phyloP scores from a whole-genome alignment of 192 early-diverging fungal genomes.

The Backusella circina region DNA sequence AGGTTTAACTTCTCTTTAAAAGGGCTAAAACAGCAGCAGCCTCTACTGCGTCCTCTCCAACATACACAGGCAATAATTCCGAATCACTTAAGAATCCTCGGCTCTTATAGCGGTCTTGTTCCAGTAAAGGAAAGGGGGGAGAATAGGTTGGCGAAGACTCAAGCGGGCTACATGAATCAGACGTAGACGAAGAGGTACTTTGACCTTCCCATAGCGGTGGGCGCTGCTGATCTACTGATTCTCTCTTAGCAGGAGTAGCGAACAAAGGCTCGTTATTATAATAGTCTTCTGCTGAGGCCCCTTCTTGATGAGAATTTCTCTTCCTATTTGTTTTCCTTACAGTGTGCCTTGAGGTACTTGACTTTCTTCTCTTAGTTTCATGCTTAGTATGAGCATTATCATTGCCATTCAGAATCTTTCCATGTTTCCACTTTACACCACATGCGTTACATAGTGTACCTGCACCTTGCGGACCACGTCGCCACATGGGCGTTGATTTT shows the following conservation, averaged over 20 bases:
- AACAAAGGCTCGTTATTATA: neutral
- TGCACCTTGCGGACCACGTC: conserved; percentile 66
- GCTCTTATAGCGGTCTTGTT: conserved; percentile 3
- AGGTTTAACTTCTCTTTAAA: conserved; percentile 23
- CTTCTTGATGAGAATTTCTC: neutral
- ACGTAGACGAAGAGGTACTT: conserved; percentile 6
- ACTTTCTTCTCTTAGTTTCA: conserved; percentile 23
- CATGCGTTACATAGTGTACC: conserved; percentile 78
- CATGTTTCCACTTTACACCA: conserved; percentile 81
- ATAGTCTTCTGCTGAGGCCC: neutral
- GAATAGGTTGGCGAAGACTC: neutral
- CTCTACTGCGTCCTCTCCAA: conserved; percentile 34
- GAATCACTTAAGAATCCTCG: neutral
- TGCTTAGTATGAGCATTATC: neutral
- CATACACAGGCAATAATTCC: conserved; percentile 3
- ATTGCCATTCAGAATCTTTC: conserved; percentile 60
- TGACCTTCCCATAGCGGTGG: conserved; percentile 6
- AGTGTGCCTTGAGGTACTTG: conserved; percentile 1
- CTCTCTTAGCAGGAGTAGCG: conserved; percentile 1
- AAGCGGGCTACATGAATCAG: neutral
- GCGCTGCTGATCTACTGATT: neutral
- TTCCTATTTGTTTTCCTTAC: conserved; percentile 1
- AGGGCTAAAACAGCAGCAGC: conserved; percentile 32
- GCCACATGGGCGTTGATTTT: conserved; percentile 75
- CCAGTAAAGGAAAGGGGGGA: neutral